These are phyloP conservation scores for Nidularia pulvinata DNA, from an alignment of 768 basidiomycete genomes.

Conservation along the genomic window DNA sequence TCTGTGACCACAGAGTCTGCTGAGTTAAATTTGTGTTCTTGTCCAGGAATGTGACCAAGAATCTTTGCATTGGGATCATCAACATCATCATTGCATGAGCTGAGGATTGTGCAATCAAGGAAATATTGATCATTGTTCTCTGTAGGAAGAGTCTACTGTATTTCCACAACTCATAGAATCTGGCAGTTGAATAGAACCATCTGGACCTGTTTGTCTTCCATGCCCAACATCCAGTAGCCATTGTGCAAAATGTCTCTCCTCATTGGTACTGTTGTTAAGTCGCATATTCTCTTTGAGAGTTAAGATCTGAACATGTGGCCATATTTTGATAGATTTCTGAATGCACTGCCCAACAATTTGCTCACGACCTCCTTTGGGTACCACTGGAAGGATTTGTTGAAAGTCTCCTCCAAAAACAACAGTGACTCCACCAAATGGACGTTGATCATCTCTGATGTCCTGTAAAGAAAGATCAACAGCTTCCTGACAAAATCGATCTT, in stretches of 20 bases:
- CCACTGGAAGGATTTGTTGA: slow-evolving; percentile 42
- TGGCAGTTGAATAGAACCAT: slow-evolving; percentile 5
- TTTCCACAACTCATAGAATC: slow-evolving; percentile 4
- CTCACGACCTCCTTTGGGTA: slow-evolving; percentile 27
- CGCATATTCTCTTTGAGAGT: slow-evolving; percentile 36
- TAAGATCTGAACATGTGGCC: slow-evolving; percentile 26
- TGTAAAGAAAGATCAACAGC: slow-evolving; percentile 30
- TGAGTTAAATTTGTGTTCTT: slow-evolving; percentile 15
- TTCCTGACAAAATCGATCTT: slow-evolving; percentile 29
- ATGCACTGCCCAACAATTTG: slow-evolving; percentile 33
- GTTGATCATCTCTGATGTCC: slow-evolving; percentile 22
- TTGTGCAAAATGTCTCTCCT: slow-evolving; percentile 2
- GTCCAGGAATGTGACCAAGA: slow-evolving; percentile 17
- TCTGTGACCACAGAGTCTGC: slow-evolving; percentile 19
- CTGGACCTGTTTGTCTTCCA: slow-evolving; percentile 2
- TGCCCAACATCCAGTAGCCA: slow-evolving; percentile 11
- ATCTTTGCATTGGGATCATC: slow-evolving; percentile 26
- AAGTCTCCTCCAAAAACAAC: slow-evolving; percentile 47
- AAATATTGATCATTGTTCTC: slow-evolving; percentile 24
- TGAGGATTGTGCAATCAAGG: slow-evolving; percentile 29
- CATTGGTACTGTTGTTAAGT: slow-evolving; percentile 11
- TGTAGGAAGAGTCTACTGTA: slow-evolving; percentile 6
- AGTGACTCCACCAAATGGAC: slow-evolving; percentile 37
- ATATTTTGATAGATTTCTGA: no score
- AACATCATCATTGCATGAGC: slow-evolving; percentile 32